Percentiles rank a stretch among this genome's conserved stretches.
phyloP scores from a whole-genome alignment of 2,329 filamentous ascomycete species.

The Botrytis pseudocinerea region DNA sequence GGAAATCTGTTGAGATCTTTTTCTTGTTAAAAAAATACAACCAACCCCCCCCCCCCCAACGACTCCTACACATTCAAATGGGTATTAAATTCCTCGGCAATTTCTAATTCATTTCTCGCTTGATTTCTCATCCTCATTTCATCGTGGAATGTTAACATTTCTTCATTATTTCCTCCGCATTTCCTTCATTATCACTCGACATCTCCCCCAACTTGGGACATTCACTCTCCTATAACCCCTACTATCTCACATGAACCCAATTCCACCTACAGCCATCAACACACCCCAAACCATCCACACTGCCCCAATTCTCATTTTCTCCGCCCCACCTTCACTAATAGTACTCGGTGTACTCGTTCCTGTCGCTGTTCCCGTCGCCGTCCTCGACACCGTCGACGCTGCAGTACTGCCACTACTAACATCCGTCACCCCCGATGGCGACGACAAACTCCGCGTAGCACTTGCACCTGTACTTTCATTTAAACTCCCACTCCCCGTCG shows the following conservation, averaged over 20 bases:
- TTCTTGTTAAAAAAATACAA: not conserved
- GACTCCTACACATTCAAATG: not conserved
- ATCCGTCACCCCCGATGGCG: not conserved
- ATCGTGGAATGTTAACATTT: not conserved
- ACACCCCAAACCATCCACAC: not conserved
- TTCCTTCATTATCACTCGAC: not conserved
- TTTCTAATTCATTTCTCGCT: not conserved
- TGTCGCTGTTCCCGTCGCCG: not conserved
- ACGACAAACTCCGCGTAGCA: not conserved
- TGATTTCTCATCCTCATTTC: not conserved
- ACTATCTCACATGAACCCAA: not conserved
- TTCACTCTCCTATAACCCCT: not conserved
- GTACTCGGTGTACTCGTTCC: not conserved
- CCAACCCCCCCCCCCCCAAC: too few relatives aligned
- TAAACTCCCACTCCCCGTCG: not conserved
- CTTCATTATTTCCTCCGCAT: not conserved
- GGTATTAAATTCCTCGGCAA: not conserved
- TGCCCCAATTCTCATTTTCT: not conserved
- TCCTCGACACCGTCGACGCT: not conserved
- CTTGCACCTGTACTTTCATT: not conserved
- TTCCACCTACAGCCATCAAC: not conserved
- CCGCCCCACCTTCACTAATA: not conserved
- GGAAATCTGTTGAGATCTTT: not conserved
- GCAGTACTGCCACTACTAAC: not conserved
- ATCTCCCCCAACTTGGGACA: not conserved